Conservation (phyloP, 768 basidiomycete species). For the Rhizopogon vulgaris region DNA sequence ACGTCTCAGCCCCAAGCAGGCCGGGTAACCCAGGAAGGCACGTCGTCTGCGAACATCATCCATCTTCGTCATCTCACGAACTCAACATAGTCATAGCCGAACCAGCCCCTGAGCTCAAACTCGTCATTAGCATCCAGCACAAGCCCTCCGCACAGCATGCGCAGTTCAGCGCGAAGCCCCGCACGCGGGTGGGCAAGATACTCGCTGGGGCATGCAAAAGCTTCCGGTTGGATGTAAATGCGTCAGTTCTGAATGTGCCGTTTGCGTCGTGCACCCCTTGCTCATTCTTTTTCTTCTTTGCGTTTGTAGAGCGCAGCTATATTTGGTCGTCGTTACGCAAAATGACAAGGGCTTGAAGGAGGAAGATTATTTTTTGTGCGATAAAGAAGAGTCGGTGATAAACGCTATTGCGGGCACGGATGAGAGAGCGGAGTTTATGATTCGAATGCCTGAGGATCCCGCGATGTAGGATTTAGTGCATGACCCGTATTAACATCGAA, state of each 20-base stretch:
- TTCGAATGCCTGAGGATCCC: background rate
- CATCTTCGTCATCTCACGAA: background rate
- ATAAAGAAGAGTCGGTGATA: slow-evolving; percentile 19
- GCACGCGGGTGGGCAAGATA: slow-evolving; percentile 26
- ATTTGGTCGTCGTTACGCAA: slow-evolving; percentile 17
- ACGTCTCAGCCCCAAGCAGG: background rate
- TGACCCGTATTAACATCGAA: too few relatives aligned
- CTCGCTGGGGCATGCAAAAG: slow-evolving; percentile 23
- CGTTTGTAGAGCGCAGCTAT: slow-evolving; percentile 15
- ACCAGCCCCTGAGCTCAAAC: background rate
- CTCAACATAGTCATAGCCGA: background rate
- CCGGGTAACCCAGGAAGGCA: background rate
- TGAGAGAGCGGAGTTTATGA: background rate
- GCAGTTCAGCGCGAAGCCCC: slow-evolving; percentile 23
- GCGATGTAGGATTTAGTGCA: background rate
- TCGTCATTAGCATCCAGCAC: slow-evolving; percentile 24
- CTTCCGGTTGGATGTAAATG: slow-evolving; percentile 16
- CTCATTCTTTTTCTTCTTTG: background rate
- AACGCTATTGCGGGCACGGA: slow-evolving; percentile 17
- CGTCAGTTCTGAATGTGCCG: slow-evolving; percentile 9
- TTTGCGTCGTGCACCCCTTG: background rate
- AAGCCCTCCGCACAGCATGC: slow-evolving; percentile 23
- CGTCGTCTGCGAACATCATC: background rate
- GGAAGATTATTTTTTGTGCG: slow-evolving; percentile 25
- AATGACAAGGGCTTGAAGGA: slow-evolving; percentile 17